Evolutionary conservation across 2,329 filamentous ascomycete genomes (phyloP), one percentile per base, ranked within the genome.

Genomic region (Ophiostoma quercus): DNA sequence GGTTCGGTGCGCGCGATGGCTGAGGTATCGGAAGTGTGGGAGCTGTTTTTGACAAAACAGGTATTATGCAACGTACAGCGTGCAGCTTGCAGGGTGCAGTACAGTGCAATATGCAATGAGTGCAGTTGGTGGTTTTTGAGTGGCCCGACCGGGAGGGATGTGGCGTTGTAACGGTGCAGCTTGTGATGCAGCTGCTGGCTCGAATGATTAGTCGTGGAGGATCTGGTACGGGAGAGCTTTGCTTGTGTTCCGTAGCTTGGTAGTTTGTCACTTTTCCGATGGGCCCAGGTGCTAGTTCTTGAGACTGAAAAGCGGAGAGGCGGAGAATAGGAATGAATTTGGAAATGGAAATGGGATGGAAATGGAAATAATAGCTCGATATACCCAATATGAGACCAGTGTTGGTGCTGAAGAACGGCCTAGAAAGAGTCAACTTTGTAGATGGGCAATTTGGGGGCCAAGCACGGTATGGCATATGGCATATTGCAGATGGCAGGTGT

Each of bases 71-170:
- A 25, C 22, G 51, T 14, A 57, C 43, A 19, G 43, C 19, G 25
- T 57, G 22, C n/a, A 57, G 51, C 3, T 12, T 63, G 32, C 60
- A 63, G 32, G 6, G 5, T 63, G 60, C 32, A 63, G 60, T 22
- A n/a, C 16, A n/a, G 12, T 65, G 62, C 62, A 65, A 39, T 65
- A 39, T 65, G 62, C 29, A 32, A 63, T 34, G 57, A 34, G 25
- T 63, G 16, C 60, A 37, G 60, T 11, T 8, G n/a, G 19, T 12
- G 34, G 34, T 22, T 19, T 37, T 29, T 29, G 34, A 22, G 7
- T 63, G 32, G n/a, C 60, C 60, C 60, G 32, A 63, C 29, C 5
- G 60, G 16, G n/a, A 9, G 25, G 22, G 57, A 62, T 29, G 57
- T 25, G 25, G 57, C 57, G 57, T 62, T 62, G 57, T 62, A 16